These are phyloP conservation scores for Leucocoprinus birnbaumii DNA, from an alignment of 768 basidiomycete species.

Conservation along the genomic window DNA sequence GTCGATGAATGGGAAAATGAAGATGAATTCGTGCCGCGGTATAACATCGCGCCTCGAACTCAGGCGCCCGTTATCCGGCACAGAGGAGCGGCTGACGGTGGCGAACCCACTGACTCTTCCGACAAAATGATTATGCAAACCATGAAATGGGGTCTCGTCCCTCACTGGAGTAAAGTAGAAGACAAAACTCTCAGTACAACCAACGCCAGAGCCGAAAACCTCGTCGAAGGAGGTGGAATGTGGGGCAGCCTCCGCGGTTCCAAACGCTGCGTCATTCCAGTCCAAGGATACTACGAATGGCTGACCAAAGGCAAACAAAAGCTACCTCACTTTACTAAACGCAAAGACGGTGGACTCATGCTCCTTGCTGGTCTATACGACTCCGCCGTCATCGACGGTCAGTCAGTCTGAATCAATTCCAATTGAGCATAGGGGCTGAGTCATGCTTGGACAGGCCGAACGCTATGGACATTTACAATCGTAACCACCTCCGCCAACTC, in stretches of 20 bases:
- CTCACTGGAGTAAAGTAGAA: conserved; percentile 78
- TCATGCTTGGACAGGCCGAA: conserved; percentile 36
- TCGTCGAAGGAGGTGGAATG: conserved; percentile 74
- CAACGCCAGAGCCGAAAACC: conserved; percentile 85
- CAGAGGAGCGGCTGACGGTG: conserved; percentile 16
- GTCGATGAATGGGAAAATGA: conserved; percentile 61
- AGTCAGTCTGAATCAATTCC: background rate
- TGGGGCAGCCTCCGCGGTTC: conserved; percentile 82
- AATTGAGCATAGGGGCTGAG: background rate
- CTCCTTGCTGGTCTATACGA: conserved; percentile 91
- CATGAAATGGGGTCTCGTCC: conserved; percentile 91
- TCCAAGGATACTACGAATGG: conserved; percentile 87
- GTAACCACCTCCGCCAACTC: conserved; percentile 79
- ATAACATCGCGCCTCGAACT: conserved; percentile 84
- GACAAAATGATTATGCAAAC: conserved; percentile 61
- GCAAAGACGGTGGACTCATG: conserved; percentile 61
- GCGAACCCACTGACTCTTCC: conserved; percentile 1
- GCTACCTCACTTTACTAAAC: conserved; percentile 79
- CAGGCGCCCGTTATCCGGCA: conserved; percentile 72
- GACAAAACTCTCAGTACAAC: conserved; percentile 76
- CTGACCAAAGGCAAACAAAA: conserved; percentile 77
- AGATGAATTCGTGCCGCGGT: conserved; percentile 58
- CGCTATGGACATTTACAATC: conserved; percentile 82
- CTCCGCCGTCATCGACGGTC: conserved; percentile 62
- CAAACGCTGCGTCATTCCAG: conserved; percentile 84